A percentile compares a stretch with the other conserved stretches of the same genome.
These are phyloP conservation scores for Sporobolus alterniflorus DNA, from an alignment of 202 grass and related monocot species.

Conservation along the genomic window DNA sequence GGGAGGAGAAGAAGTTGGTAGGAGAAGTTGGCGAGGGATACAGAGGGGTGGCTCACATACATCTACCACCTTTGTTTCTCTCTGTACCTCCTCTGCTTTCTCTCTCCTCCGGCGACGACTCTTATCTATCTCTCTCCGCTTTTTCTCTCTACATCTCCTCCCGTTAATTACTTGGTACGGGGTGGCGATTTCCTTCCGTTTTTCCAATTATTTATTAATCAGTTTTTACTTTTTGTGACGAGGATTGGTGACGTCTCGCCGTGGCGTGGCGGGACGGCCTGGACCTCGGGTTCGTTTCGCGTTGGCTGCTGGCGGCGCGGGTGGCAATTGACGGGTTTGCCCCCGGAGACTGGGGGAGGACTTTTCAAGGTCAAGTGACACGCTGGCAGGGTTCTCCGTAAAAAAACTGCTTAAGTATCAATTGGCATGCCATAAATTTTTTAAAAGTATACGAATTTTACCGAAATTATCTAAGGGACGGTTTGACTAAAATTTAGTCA, in stretches of 20 bases:
- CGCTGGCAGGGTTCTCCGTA: not conserved
- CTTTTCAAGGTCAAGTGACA: slow-evolving; percentile 20
- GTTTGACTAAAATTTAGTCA: no score
- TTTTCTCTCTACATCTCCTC: slow-evolving; percentile 26
- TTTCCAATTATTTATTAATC: not conserved
- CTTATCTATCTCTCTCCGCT: slow-evolving; percentile 29
- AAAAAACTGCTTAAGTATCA: not conserved
- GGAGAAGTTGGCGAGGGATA: slow-evolving; percentile 67
- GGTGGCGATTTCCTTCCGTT: slow-evolving; percentile 6
- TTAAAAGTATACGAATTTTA: not conserved
- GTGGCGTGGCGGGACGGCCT: not conserved
- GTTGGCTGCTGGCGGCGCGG: slow-evolving; percentile 6
- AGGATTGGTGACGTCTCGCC: slow-evolving; percentile 45
- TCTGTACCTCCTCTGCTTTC: not conserved
- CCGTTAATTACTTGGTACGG: slow-evolving; percentile 36
- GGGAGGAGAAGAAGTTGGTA: slow-evolving; percentile 56
- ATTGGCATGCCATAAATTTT: not conserved
- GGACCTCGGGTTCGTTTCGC: not conserved
- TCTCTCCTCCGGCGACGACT: slow-evolving; percentile 24
- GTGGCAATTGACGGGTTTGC: slow-evolving; percentile 19
- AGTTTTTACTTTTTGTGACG: slow-evolving; percentile 43
- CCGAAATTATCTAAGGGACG: no score
- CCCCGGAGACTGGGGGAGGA: not conserved
- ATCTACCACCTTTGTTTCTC: slow-evolving; percentile 79
- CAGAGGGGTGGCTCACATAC: slow-evolving; percentile 72